Conservation (phyloP, 2,329 filamentous ascomycete genomes). For the Rachicladosporium sp. region DNA sequence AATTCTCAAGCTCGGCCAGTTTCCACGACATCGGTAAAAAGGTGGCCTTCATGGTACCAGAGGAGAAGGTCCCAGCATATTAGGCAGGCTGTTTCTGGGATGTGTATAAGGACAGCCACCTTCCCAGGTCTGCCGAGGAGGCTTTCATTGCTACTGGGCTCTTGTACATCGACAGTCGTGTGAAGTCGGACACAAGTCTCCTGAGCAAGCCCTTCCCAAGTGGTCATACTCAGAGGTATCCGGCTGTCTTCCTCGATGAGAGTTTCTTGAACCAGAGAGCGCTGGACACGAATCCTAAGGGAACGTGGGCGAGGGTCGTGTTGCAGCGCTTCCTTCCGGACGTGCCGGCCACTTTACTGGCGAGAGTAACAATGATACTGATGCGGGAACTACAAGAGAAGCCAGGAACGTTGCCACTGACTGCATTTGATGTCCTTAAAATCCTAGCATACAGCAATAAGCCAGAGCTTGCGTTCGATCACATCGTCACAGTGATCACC, state of each 20-base stretch:
- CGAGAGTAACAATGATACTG: slow-evolving; percentile 5
- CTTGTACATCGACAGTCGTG: slow-evolving; percentile 20
- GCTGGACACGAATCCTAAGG: slow-evolving; percentile 1
- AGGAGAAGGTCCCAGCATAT: not conserved
- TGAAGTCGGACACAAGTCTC: slow-evolving; percentile 11
- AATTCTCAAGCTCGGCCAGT: not conserved
- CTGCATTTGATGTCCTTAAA: slow-evolving; percentile 6
- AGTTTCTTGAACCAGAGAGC: slow-evolving; percentile 16
- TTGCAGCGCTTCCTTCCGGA: slow-evolving; percentile 1
- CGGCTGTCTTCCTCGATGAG: slow-evolving; percentile 22
- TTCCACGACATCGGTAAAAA: not conserved
- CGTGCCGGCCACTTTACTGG: slow-evolving; percentile 8
- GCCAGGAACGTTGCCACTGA: not conserved
- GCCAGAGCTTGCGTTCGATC: slow-evolving; percentile 1
- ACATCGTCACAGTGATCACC: slow-evolving; percentile 4
- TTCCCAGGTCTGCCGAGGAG: slow-evolving; percentile 12
- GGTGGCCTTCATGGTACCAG: not conserved
- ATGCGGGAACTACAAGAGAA: not conserved
- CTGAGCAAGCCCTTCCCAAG: slow-evolving; percentile 19
- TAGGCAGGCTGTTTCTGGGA: slow-evolving; percentile 3
- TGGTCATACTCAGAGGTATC: slow-evolving; percentile 17
- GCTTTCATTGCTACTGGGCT: slow-evolving; percentile 23
- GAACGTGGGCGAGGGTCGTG: slow-evolving; percentile 1
- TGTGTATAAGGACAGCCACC: not conserved
- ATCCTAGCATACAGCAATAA: slow-evolving; percentile 5